Evolutionary conservation across 2,329 filamentous ascomycete genomes (phyloP), one percentile per base, ranked within the genome.

Genomic region (Stemphylium lycopersici): DNA sequence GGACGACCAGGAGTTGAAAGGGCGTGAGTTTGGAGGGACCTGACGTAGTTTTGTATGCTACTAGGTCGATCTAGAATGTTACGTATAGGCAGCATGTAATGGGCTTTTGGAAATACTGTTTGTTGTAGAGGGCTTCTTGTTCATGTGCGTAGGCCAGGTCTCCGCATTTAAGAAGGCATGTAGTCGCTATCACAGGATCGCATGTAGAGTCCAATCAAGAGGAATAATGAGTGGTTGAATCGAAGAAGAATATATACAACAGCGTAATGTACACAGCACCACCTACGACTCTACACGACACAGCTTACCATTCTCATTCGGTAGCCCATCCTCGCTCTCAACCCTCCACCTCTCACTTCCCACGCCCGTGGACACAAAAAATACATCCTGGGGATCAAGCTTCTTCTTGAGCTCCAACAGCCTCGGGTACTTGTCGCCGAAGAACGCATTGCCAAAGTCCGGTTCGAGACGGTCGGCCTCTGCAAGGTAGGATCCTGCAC

Each of bases 221-320:
- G 10, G 26, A 11, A 29, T 2, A 42, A 33, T 20, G 33, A 43
- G 18, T 10, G 31, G 22, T 22, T 32, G 40, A 33, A 13, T 22
- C 31, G n/a, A 29, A 12, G 15, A 32, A 22, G 20, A 7, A 6
- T 13, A 32, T 39, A 22, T 47, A 32, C 24, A 22, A 13, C 8
- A 12, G 3, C n/a, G 3, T 2, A 8, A 39, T 39, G 15, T 47
- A 39, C 24, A 32, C 12, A 2, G 2, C n/a, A 3, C 13, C 32
- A 13, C 8, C 29, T 34, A 33, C 26, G 4, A 22, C 3, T 26
- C 26, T 33, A 71, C 70, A 12, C 72, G 63, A 48, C 72, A 73
- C 26, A 74, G 42, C 55, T 71, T 72, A 7, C 72, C 72, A 33
- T 74, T 73, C 60, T 74, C 70, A 41, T 73, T 73, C 4, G 69